A percentile compares a stretch with the other conserved stretches of the same genome.
phyloP scores from a whole-genome alignment of 192 early-diverging fungal species.

The Dispira simplex region DNA sequence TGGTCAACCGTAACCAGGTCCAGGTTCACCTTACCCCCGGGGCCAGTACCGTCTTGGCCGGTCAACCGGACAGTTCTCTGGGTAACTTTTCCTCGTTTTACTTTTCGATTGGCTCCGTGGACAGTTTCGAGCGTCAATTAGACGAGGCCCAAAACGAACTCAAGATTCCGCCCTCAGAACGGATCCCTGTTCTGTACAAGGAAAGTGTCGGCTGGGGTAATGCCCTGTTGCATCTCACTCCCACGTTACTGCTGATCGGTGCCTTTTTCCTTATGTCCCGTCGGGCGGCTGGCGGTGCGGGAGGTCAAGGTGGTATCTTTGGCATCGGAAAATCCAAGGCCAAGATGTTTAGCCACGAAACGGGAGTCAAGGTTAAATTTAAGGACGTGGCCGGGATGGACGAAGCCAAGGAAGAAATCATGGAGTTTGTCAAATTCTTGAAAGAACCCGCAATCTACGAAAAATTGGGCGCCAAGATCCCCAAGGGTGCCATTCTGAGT shows the following conservation, averaged over 20 bases:
- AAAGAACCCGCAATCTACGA: conserved; percentile 90
- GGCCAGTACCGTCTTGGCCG: conserved; percentile 25
- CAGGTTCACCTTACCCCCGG: conserved; percentile 62
- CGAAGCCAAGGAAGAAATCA: conserved; percentile 99
- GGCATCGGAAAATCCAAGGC: conserved; percentile 93
- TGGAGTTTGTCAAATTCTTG: conserved; percentile 99
- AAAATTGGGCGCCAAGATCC: conserved; percentile 92
- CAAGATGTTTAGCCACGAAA: conserved; percentile 94
- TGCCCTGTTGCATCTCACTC: conserved; percentile 79
- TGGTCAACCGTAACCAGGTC: conserved; percentile 77
- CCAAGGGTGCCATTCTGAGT: conserved; percentile 93
- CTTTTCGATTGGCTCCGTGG: conserved; percentile 90
- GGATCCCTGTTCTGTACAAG: conserved; percentile 83
- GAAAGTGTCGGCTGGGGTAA: conserved; percentile 60
- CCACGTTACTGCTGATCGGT: conserved; percentile 82
- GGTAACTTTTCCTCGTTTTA: conserved; percentile 11
- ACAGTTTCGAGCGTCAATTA: conserved; percentile 85
- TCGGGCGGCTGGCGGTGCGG: conserved; percentile 50
- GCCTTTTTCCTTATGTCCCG: conserved; percentile 76
- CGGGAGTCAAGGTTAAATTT: conserved; percentile 91
- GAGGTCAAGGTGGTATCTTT: conserved; percentile 64
- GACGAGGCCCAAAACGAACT: conserved; percentile 83
- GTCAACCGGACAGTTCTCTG: conserved; percentile 11
- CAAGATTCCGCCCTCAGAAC: conserved; percentile 73
- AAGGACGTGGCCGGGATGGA: conserved; percentile 99